These are phyloP conservation scores for Allomyces macrogynus DNA, from an alignment of 192 early-diverging fungal genomes.

Conservation along the genomic window DNA sequence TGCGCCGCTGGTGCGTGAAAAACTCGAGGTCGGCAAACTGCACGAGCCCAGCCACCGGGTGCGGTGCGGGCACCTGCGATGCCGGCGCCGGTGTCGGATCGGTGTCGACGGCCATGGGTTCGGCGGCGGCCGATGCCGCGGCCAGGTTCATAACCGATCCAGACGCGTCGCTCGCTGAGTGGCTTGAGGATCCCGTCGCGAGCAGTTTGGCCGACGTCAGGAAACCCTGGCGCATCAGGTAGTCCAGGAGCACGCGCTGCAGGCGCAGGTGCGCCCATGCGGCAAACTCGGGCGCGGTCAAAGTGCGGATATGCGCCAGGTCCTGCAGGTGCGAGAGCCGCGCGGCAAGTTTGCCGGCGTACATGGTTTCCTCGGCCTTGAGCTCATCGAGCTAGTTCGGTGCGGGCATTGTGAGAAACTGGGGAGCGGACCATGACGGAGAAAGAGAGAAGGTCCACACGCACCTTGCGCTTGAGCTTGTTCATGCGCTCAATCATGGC, in stretches of 20 bases:
- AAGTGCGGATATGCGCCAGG: slow-evolving; percentile 35
- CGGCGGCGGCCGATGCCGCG: too few species aligned
- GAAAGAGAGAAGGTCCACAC: neutral
- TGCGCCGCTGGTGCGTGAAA: slow-evolving; percentile 59
- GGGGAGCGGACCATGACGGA: neutral
- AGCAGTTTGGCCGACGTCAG: slow-evolving; percentile 51
- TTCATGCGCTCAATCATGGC: slow-evolving; percentile 40
- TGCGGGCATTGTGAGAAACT: slow-evolving; percentile 1
- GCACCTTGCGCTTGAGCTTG: slow-evolving; percentile 54
- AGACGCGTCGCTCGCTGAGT: too few species aligned
- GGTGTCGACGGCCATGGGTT: too few species aligned
- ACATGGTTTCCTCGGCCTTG: slow-evolving; percentile 50
- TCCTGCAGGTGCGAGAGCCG: slow-evolving; percentile 61
- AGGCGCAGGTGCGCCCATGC: slow-evolving; percentile 73
- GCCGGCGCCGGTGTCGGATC: too few species aligned
- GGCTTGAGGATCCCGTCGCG: too few species aligned
- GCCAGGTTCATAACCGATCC: too few species aligned
- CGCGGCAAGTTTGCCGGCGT: slow-evolving; percentile 43
- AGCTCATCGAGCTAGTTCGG: slow-evolving; percentile 37
- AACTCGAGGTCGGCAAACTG: slow-evolving; percentile 75
- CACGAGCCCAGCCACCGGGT: slow-evolving; percentile 14
- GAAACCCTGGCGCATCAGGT: slow-evolving; percentile 76
- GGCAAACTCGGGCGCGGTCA: slow-evolving; percentile 49
- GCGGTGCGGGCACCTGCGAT: too few species aligned
- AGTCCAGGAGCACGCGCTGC: slow-evolving; percentile 82